Base-by-base conservation (phyloP, 371 early-diverging fungal species). In the Chytridium lagenaria region DNA sequence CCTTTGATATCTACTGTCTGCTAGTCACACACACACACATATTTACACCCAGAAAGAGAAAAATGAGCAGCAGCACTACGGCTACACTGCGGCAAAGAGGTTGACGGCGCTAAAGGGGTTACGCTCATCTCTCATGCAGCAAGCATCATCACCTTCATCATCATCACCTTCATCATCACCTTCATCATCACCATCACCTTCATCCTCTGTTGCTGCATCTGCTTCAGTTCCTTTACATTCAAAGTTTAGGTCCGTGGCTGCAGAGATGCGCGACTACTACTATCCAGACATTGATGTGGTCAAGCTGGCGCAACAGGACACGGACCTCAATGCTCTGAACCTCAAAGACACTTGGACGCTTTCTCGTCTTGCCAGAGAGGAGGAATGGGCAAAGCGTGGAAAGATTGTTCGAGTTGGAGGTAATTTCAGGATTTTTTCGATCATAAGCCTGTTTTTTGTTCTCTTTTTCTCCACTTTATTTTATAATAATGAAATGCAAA, bases 361-460 rank as follows among this genome's bases (percentile, higher is more conserved):
- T 52, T 30, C 51, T 26, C 28, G 44, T 33, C 51, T 67, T 55
- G 44, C 30, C 36, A 10, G 78, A 30, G 78, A 83, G 74, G 70
- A 67, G 37, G 72, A 70, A 30, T 69, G 69, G 64, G 38, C 71
- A 31, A 78, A 77, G 39, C 38, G 83, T 31, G 78, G 79, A 22
- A 80, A 83, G 68, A 55, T 64, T 36, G 75, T 81, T 40, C 71
- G 79, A 23, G 75, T 78, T 26, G 71, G 75, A 40, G 77, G 83
- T 80, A 51, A 34, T 71, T 7, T 7, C 44, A 44, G 19, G 65
- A 36, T 40, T 36, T 12, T 22, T 31, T 44, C 59, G 16, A 70
- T 69, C 50, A 44, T 23, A 34, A 52, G 36, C 19, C 38, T 0
- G 0, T 22, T 34, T 57, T 34, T 59, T 5, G 1, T 19, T 28